Percentiles rank a stretch among this genome's conserved stretches.
Conservation (phyloP, 148 eudicot genomes). For the Camellia sinensis region DNA sequence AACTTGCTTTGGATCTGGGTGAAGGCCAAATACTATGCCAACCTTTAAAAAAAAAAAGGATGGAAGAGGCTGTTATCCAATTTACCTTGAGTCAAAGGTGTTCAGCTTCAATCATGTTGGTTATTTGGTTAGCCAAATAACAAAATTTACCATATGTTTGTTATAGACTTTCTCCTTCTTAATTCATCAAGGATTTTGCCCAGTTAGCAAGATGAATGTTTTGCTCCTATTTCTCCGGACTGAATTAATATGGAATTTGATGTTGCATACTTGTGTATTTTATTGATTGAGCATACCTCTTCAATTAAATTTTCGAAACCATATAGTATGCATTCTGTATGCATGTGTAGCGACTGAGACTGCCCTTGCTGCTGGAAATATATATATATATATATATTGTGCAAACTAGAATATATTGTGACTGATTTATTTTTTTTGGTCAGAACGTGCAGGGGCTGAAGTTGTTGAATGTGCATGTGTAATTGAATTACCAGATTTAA, state of each 20-base stretch:
- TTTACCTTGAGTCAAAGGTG: neutral
- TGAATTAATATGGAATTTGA: too few relatives aligned
- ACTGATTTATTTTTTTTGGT: slow-evolving; percentile 14
- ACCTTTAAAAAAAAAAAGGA: neutral
- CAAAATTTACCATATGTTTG: neutral
- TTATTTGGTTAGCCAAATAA: neutral
- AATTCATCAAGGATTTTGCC: neutral
- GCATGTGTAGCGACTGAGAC: neutral
- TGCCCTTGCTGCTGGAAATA: neutral
- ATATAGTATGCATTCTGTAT: neutral
- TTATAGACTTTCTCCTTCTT: neutral
- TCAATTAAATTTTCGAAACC: neutral
- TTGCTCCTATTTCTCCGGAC: neutral
- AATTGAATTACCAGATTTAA: slow-evolving; percentile 76
- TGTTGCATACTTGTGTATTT: too few relatives aligned
- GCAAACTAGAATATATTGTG: neutral
- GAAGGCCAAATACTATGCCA: neutral
- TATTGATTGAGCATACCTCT: neutral
- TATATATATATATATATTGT: neutral
- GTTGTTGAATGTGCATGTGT: slow-evolving; percentile 86
- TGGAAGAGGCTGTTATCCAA: neutral
- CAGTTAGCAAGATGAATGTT: neutral
- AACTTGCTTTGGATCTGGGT: neutral
- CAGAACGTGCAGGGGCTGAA: slow-evolving; percentile 93
- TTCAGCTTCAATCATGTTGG: slow-evolving; percentile 1